These are phyloP conservation scores for Astrephomene gubernaculifera DNA, from an alignment of 139 green algal genomes.

Conservation along the genomic window DNA sequence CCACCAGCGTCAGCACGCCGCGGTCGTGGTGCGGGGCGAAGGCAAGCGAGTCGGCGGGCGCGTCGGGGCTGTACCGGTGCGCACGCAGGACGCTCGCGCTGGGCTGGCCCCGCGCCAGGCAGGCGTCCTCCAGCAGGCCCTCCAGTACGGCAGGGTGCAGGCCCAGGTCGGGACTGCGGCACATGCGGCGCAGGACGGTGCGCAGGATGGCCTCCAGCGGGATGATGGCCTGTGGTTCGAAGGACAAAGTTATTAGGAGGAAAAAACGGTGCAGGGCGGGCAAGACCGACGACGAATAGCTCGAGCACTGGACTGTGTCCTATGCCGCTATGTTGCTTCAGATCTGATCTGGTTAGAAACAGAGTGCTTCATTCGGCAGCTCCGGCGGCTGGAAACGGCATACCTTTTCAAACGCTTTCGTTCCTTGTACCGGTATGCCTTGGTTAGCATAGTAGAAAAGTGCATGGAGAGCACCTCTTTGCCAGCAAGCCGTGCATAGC, in stretches of 20 bases:
- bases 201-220: neutral
- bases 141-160: neutral
- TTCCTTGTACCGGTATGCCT: too few species aligned
- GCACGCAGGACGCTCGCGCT: neutral
- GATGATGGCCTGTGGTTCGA: neutral
- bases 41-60: neutral
- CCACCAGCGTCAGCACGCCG: conserved; percentile 12
- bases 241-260: too few species aligned
- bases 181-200: neutral
- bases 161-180: neutral
- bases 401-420: too few species aligned
- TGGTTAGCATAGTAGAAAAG: too few species aligned
- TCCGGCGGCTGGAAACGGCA: too few species aligned
- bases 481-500: too few species aligned
- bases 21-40: conserved; percentile 1
- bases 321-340: neutral
- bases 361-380: too few species aligned
- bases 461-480: too few species aligned
- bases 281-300: neutral
- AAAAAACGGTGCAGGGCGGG: neutral
- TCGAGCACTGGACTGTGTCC: too few species aligned
- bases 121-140: neutral
- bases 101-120: neutral
- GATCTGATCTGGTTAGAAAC: too few species aligned
- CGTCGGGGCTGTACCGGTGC: neutral